Percentiles rank a stretch among this genome's conserved stretches.
These are phyloP conservation scores for Sporisorium reilianum DNA, from an alignment of 1,284 basidiomycete species.

Conservation along the genomic window DNA sequence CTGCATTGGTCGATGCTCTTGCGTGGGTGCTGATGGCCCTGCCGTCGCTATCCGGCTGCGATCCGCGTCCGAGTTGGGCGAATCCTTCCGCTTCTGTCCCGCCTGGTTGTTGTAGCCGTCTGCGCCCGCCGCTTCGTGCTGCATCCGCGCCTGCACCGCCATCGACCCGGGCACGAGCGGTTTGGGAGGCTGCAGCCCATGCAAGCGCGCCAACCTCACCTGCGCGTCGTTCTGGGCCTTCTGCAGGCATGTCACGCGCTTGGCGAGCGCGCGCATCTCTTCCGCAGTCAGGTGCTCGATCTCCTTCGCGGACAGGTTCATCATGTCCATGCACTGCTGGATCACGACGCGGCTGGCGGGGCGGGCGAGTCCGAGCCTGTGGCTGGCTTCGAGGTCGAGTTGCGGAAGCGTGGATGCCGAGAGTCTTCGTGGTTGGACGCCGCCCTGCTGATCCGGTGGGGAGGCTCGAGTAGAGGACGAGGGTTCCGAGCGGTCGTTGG, in stretches of 20 bases:
- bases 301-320: constrained; percentile 28
- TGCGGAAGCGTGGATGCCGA: constrained; percentile 2
- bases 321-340: constrained; percentile 51
- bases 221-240: constrained; percentile 47
- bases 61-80: constrained; percentile 6
- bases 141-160: neutral
- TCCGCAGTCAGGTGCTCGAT: constrained; percentile 17
- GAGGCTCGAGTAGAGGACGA: neutral
- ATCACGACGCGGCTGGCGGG: constrained; percentile 31
- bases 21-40: neutral
- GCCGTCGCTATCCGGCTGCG: neutral
- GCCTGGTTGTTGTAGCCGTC: neutral
- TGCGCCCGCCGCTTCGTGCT: neutral
- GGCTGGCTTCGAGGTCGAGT: constrained; percentile 31
- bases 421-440: neutral
- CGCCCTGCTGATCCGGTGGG: neutral
- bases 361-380: constrained; percentile 15
- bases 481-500: neutral
- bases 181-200: constrained; percentile 38
- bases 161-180: neutral
- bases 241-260: constrained; percentile 31
- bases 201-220: constrained; percentile 33
- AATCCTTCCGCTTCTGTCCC: constrained; percentile 18
- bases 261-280: constrained; percentile 25
- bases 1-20: neutral